These are phyloP conservation scores for Obba rivulosa DNA, from an alignment of 768 basidiomycete genomes.

Conservation along the genomic window DNA sequence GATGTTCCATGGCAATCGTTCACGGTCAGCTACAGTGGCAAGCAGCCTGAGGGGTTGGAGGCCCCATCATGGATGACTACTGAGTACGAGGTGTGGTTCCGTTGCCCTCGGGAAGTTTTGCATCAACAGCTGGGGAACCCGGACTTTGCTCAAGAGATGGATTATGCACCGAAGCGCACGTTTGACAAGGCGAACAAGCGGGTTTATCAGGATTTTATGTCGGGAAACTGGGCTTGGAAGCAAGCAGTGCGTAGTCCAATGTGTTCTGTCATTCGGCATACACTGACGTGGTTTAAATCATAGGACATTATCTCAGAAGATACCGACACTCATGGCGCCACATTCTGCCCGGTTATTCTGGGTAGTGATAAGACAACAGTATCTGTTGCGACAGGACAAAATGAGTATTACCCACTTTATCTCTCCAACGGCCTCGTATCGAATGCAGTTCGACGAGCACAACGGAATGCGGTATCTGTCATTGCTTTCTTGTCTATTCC, in stretches of 20 bases:
- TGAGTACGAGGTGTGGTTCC: conserved; percentile 20
- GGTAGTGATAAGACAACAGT: conserved; percentile 24
- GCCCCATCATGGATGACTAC: conserved; percentile 21
- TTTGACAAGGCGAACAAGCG: conserved; percentile 4
- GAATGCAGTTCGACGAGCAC: conserved; percentile 17
- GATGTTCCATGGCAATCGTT: conserved; percentile 34
- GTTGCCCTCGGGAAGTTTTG: conserved; percentile 9
- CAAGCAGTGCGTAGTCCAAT: conserved; percentile 21
- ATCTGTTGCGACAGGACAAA: conserved; percentile 17
- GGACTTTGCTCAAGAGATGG: conserved; percentile 15
- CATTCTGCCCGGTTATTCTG: conserved; percentile 17
- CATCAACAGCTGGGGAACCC: conserved; percentile 14
- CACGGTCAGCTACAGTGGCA: conserved; percentile 15
- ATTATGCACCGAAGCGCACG: conserved; percentile 14
- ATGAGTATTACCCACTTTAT: conserved; percentile 24
- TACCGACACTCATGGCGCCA: conserved; percentile 4
- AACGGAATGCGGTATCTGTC: conserved; percentile 9
- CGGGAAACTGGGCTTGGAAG: conserved; percentile 23
- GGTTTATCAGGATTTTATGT: conserved; percentile 17
- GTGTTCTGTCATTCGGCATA: not conserved
- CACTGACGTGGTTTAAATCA: not conserved
- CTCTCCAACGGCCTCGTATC: conserved; percentile 15
- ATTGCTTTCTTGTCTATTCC: conserved; percentile 24
- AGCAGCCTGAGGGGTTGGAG: not conserved
- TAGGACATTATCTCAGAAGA: not conserved